phyloP scores from a whole-genome alignment of 805 yeast species.

The Suhomyces prunicola region DNA sequence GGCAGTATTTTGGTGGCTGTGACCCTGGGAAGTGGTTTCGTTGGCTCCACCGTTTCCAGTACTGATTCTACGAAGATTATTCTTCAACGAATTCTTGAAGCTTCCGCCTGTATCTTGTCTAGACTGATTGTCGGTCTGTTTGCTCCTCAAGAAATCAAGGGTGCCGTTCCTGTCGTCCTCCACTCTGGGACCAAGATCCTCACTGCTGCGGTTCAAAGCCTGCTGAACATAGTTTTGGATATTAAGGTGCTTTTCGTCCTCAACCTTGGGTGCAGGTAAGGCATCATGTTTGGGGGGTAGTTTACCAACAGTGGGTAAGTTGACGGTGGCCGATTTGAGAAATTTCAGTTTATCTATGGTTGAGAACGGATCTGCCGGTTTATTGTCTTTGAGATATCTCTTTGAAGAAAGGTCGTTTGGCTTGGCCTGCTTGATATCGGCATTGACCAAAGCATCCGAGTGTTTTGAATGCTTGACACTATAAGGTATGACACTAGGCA shows the following conservation, averaged over 20 bases:
- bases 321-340: constrained; percentile 11
- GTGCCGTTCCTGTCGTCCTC: constrained; percentile 20
- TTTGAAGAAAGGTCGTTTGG: neutral
- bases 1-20: constrained; percentile 9
- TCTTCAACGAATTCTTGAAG: constrained; percentile 28
- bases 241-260: constrained; percentile 7
- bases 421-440: neutral
- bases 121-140: constrained; percentile 22
- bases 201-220: constrained; percentile 27
- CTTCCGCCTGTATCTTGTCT: constrained; percentile 42
- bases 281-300: constrained; percentile 3
- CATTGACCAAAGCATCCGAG: neutral
- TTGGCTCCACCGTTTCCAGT: constrained; percentile 30
- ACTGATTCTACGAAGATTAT: constrained; percentile 36
- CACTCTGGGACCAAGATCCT: constrained; percentile 10
- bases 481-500: constrained; percentile 41
- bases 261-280: neutral
- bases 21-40: constrained; percentile 13
- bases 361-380: constrained; percentile 39
- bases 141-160: constrained; percentile 34
- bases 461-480: constrained; percentile 18
- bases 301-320: constrained; percentile 1
- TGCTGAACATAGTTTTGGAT: constrained; percentile 32
- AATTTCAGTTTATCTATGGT: constrained; percentile 39
- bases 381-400: neutral